Conservation (phyloP, 345 rosid species). For the sweet orange (Citrus sinensis) region DNA sequence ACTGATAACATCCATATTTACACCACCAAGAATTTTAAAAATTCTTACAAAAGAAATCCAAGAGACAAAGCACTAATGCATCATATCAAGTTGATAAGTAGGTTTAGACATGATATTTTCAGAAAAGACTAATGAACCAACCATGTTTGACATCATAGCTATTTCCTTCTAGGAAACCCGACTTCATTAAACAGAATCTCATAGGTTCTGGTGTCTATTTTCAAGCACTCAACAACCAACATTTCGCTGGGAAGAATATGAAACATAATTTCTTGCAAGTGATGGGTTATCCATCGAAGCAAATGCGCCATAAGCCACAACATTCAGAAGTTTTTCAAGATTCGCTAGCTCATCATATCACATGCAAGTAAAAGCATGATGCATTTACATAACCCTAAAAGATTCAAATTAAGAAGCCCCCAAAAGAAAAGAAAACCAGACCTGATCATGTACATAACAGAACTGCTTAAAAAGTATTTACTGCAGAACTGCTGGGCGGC, state of each 20-base stretch:
- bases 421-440: slow-evolving; percentile 17
- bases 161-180: not conserved
- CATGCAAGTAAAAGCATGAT: not conserved
- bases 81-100: not conserved
- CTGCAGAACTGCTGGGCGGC: slow-evolving; percentile 82
- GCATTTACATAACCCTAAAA: not conserved
- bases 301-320: not conserved
- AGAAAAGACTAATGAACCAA: not conserved
- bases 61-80: not conserved
- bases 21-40: not conserved
- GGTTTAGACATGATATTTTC: not conserved
- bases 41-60: not conserved
- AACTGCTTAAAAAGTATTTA: slow-evolving; percentile 68
- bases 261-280: not conserved
- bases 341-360: not conserved
- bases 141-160: not conserved
- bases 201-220: not conserved
- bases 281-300: not conserved
- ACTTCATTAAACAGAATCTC: not conserved
- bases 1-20: not conserved
- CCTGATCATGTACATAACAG: slow-evolving; percentile 93
- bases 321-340: not conserved
- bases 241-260: not conserved
- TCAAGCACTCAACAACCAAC: not conserved
- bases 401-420: not conserved